phyloP scores from a whole-genome alignment of 2,329 filamentous ascomycete species.

The Fusarium sp. region DNA sequence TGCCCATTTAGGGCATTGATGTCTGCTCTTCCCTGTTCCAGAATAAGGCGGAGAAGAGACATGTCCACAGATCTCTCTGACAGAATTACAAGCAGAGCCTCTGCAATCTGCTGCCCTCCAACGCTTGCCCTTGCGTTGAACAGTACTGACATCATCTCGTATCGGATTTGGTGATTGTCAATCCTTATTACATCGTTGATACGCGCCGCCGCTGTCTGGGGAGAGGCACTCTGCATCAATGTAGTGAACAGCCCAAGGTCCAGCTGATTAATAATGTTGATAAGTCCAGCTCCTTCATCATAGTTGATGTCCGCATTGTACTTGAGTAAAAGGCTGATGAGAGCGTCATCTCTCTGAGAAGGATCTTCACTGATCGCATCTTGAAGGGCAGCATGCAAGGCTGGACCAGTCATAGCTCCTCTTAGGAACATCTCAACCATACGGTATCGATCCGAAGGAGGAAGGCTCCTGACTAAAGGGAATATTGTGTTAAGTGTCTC shows the following conservation, averaged over 20 bases:
- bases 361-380: conserved; percentile 65
- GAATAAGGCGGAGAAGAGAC: conserved; percentile 61
- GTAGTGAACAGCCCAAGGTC: conserved; percentile 62
- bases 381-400: conserved; percentile 64
- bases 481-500: conserved; percentile 65
- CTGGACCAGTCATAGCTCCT: conserved; percentile 61
- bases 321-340: conserved; percentile 66
- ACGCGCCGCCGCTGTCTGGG: conserved; percentile 62
- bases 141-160: conserved; percentile 63
- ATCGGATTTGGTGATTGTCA: conserved; percentile 57
- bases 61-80: conserved; percentile 63
- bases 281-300: conserved; percentile 64
- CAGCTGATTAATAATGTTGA: conserved; percentile 62
- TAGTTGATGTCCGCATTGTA: conserved; percentile 68
- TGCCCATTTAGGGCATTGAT: conserved; percentile 63
- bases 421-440: conserved; percentile 65
- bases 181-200: conserved; percentile 63
- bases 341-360: conserved; percentile 62
- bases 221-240: conserved; percentile 61
- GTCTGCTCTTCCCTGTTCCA: conserved; percentile 66
- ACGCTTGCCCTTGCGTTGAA: conserved; percentile 61
- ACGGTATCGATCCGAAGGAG: conserved; percentile 59
- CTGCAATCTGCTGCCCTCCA: conserved; percentile 58
- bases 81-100: conserved; percentile 59
- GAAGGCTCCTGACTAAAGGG: conserved; percentile 60